phyloP scores from a whole-genome alignment of 805 yeast genomes.

The Kazachstania africana region DNA sequence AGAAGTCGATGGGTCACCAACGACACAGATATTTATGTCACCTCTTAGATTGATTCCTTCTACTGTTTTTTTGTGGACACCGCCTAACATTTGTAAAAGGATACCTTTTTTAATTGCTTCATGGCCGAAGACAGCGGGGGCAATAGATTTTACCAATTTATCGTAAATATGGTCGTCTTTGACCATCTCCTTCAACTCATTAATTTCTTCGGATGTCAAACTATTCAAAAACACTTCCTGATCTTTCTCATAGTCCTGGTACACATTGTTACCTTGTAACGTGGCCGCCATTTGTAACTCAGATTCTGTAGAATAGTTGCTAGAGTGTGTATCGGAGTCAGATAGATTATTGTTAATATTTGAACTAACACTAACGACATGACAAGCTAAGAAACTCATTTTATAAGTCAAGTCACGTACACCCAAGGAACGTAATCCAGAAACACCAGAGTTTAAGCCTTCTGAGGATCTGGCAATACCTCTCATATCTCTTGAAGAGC shows the following conservation, averaged over 20 bases:
- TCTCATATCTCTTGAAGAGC: constrained; percentile 57
- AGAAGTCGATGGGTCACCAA: constrained; percentile 96
- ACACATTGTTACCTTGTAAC: constrained; percentile 15
- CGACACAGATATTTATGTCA: constrained; percentile 90
- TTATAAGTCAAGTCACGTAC: constrained; percentile 89
- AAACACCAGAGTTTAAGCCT: constrained; percentile 71
- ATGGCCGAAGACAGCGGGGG: constrained; percentile 95
- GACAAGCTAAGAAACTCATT: constrained; percentile 83
- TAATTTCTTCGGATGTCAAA: constrained; percentile 68
- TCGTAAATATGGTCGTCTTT: constrained; percentile 76
- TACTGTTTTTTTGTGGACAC: constrained; percentile 86
- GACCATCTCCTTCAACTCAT: constrained; percentile 81
- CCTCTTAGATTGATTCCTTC: constrained; percentile 95
- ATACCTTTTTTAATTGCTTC: constrained; percentile 90
- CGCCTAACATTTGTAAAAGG: constrained; percentile 78
- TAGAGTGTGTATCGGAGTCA: constrained; percentile 1
- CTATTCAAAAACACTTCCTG: constrained; percentile 74
- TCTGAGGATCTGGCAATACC: constrained; percentile 35
- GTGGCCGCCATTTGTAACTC: constrained; percentile 20
- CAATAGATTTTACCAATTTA: constrained; percentile 75
- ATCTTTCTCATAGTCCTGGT: constrained; percentile 46
- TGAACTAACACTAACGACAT: constrained; percentile 55
- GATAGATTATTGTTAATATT: constrained; percentile 8
- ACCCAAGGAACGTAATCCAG: constrained; percentile 85
- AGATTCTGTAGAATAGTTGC: constrained; percentile 7